These are phyloP conservation scores for Macadamia integrifolia DNA, from an alignment of 164 flowering plant genomes.

Conservation along the genomic window DNA sequence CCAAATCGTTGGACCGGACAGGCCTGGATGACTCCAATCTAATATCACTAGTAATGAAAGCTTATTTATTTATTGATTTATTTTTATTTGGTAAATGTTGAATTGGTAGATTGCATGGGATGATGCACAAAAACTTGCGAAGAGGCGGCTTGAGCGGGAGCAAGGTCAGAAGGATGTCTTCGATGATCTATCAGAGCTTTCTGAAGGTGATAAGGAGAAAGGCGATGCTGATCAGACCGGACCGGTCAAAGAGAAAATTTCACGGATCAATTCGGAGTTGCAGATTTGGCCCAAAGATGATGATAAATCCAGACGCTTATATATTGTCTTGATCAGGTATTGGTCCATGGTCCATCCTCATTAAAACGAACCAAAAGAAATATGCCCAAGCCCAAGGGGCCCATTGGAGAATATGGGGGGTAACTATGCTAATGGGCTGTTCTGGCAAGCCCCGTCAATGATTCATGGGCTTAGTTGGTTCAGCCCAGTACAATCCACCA, in stretches of 20 bases:
- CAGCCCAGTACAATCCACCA: no score
- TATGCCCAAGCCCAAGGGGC: no score
- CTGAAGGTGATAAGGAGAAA: slow-evolving; percentile 81
- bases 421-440: no score
- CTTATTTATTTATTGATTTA: no score
- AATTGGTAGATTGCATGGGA: slow-evolving; percentile 65
- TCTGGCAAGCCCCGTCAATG: no score
- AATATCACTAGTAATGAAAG: no score
- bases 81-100: not conserved
- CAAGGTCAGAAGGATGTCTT: slow-evolving; percentile 69
- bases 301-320: slow-evolving; percentile 38
- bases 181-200: slow-evolving; percentile 65
- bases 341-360: no score
- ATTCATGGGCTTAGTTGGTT: no score
- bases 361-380: no score
- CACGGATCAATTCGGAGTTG: slow-evolving; percentile 48
- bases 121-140: slow-evolving; percentile 49
- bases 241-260: slow-evolving; percentile 21
- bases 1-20: no score
- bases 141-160: slow-evolving; percentile 52
- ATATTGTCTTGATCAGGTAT: slow-evolving; percentile 76
- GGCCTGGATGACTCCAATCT: no score
- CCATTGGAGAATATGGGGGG: no score
- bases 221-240: slow-evolving; percentile 29
- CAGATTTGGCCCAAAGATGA: slow-evolving; percentile 55